phyloP scores from a whole-genome alignment of 352 stramenopile genomes.

The Pythium chondricola region DNA sequence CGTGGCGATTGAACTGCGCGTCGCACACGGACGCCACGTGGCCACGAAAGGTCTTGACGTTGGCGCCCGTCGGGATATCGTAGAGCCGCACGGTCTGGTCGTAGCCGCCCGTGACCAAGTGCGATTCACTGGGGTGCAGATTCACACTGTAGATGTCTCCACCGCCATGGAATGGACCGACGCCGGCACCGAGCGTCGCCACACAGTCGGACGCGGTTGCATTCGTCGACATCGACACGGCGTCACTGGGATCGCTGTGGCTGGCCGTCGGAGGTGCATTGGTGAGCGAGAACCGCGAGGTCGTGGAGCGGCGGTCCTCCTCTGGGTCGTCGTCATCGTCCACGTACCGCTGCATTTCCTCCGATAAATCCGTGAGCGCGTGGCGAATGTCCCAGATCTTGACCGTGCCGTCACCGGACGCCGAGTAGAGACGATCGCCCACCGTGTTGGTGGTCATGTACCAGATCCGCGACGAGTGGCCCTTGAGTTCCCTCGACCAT shows the following conservation, averaged over 20 bases:
- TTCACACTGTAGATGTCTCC: conserved; percentile 85
- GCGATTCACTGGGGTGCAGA: conserved; percentile 79
- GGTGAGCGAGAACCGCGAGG: not conserved
- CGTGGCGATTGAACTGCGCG: conserved; percentile 83
- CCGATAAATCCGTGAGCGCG: conserved; percentile 27
- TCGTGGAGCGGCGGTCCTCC: conserved; percentile 21
- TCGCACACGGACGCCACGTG: conserved; percentile 81
- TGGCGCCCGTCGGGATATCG: conserved; percentile 65
- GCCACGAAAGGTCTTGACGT: conserved; percentile 74
- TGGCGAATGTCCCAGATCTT: conserved; percentile 84
- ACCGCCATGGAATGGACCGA: conserved; percentile 21
- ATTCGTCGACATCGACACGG: not conserved
- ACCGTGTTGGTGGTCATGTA: conserved; percentile 62
- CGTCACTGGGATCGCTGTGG: not conserved
- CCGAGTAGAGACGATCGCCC: conserved; percentile 66
- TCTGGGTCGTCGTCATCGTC: conserved; percentile 30
- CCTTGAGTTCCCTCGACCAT: conserved; percentile 56
- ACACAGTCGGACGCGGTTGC: conserved; percentile 11
- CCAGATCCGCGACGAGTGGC: conserved; percentile 82
- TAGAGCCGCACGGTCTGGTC: conserved; percentile 84
- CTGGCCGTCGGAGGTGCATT: not conserved
- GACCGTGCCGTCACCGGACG: conserved; percentile 76
- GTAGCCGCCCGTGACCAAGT: conserved; percentile 82
- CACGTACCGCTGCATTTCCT: conserved; percentile 29
- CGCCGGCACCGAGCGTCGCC: conserved; percentile 21